phyloP scores from a whole-genome alignment of 2,329 filamentous ascomycete species.

The Pseudogymnoascus sp. region DNA sequence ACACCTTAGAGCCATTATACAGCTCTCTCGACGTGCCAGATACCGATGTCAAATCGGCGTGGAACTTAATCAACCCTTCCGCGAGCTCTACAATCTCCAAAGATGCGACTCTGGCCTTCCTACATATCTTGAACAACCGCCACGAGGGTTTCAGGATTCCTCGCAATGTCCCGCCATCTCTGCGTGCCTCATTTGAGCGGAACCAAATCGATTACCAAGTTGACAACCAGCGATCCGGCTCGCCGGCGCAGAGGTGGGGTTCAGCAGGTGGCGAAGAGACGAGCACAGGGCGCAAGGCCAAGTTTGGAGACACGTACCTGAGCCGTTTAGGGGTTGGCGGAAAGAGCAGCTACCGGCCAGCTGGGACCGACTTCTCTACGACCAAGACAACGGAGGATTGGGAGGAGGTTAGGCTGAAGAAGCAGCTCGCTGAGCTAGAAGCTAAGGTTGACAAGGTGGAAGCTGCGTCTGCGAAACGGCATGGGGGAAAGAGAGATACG shows the following conservation, averaged over 20 bases:
- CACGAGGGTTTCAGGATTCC: constrained; percentile 95
- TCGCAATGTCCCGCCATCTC: constrained; percentile 80
- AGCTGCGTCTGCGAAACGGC: constrained; percentile 58
- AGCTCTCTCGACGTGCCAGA: constrained; percentile 67
- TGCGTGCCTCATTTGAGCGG: constrained; percentile 85
- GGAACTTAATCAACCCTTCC: constrained; percentile 95
- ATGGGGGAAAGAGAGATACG: constrained; percentile 59
- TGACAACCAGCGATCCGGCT: constrained; percentile 60
- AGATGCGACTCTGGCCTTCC: constrained; percentile 86
- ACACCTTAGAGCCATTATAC: constrained; percentile 75
- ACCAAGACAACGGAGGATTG: constrained; percentile 85
- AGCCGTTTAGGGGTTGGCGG: constrained; percentile 73
- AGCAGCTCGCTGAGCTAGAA: constrained; percentile 83
- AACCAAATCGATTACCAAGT: constrained; percentile 96
- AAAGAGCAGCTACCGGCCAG: constrained; percentile 69
- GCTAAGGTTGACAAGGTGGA: constrained; percentile 80
- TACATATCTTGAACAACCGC: constrained; percentile 92
- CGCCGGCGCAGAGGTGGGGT: constrained; percentile 68
- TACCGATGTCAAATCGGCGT: constrained; percentile 80
- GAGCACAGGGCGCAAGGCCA: constrained; percentile 80
- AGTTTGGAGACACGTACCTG: constrained; percentile 95
- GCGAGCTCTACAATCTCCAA: constrained; percentile 79
- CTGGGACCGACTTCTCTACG: constrained; percentile 82
- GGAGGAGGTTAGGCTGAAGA: constrained; percentile 93
- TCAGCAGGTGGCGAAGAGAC: constrained; percentile 72